Conservation (phyloP, 1,139 yeast species). For the Diutina ranongensis region DNA sequence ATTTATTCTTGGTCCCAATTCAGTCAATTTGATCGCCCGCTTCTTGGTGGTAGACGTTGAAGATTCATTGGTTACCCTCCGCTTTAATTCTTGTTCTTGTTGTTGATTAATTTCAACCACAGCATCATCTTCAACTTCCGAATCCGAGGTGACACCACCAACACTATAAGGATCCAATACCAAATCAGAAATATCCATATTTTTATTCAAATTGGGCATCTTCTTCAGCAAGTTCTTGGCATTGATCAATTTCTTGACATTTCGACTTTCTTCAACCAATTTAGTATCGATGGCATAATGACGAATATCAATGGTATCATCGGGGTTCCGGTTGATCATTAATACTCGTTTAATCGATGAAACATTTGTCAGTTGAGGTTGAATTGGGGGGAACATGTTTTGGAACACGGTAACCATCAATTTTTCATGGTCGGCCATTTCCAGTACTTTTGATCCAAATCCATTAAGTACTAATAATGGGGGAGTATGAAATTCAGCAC, state of each 20-base stretch:
- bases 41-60: slow-evolving; percentile 38
- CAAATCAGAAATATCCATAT: slow-evolving; percentile 71
- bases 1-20: slow-evolving; percentile 84
- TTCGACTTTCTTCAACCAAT: slow-evolving; percentile 72
- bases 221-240: slow-evolving; percentile 53
- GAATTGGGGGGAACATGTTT: slow-evolving; percentile 90
- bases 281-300: slow-evolving; percentile 88
- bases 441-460: slow-evolving; percentile 44
- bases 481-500: slow-evolving; percentile 58
- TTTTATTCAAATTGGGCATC: slow-evolving; percentile 62
- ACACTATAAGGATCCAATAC: slow-evolving; percentile 74
- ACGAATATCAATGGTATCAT: slow-evolving; percentile 70
- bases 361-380: slow-evolving; percentile 69
- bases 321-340: slow-evolving; percentile 60
- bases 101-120: slow-evolving; percentile 51
- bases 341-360: slow-evolving; percentile 72
- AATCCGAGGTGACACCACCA: slow-evolving; percentile 77
- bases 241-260: slow-evolving; percentile 64
- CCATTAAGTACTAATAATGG: slow-evolving; percentile 91
- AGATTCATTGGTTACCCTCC: slow-evolving; percentile 10
- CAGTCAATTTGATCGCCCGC: slow-evolving; percentile 86
- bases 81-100: slow-evolving; percentile 18
- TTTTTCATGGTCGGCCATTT: slow-evolving; percentile 59
- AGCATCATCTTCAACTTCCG: slow-evolving; percentile 91
- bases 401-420: slow-evolving; percentile 84